Evolutionary conservation across 192 early-diverging fungal species (phyloP).

Genomic region (Radiomyces spectabilis): DNA sequence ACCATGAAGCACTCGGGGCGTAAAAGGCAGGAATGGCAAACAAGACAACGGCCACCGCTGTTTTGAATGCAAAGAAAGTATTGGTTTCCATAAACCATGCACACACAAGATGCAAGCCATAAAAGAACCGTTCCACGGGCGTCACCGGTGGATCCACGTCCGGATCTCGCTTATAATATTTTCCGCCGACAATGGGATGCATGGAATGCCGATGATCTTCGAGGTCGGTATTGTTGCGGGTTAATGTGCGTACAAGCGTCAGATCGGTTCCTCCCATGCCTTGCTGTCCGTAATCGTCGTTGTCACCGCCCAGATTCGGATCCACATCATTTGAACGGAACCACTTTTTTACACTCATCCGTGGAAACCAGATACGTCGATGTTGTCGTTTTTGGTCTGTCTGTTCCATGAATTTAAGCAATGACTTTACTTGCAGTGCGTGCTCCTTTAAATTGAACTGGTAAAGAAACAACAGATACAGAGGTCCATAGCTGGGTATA

Average conservation of each 20-base stretch:
- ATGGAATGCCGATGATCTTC: no score
- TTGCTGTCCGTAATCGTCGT: not conserved
- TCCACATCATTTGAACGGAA: not conserved
- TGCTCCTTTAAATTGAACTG: constrained; percentile 1
- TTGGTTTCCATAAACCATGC: constrained; percentile 22
- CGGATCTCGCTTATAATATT: constrained; percentile 16
- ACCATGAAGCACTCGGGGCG: constrained; percentile 6
- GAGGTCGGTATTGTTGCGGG: not conserved
- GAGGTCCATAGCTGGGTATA: no score
- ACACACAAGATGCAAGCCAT: constrained; percentile 5
- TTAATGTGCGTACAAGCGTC: not conserved
- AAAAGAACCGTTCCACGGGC: constrained; percentile 18
- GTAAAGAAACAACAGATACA: constrained; percentile 4
- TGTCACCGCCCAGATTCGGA: no score
- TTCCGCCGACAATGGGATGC: not conserved
- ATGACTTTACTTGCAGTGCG: no score
- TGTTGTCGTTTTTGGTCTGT: not conserved
- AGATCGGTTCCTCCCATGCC: not conserved
- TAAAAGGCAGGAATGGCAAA: constrained; percentile 20
- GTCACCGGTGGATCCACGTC: constrained; percentile 20
- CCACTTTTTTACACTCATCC: constrained; percentile 7
- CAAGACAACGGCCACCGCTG: constrained; percentile 10
- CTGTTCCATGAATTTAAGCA: no score
- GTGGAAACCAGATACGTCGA: not conserved
- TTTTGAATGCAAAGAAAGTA: constrained; percentile 20